Percentiles rank a stretch among this genome's conserved stretches.
Conservation (phyloP, 257 asterid species). For the Przewalskia tangutica region DNA sequence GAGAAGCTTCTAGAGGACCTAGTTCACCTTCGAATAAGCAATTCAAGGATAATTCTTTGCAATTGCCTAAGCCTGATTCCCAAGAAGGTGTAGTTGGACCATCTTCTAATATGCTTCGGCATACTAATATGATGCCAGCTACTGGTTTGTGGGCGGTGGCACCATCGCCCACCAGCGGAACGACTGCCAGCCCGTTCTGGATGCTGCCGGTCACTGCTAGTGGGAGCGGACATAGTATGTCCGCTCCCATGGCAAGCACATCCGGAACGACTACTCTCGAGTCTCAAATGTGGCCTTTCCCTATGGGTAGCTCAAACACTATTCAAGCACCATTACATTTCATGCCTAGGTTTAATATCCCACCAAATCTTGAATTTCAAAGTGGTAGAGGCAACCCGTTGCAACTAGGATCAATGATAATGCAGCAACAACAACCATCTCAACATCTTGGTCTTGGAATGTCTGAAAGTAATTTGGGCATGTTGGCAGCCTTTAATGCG, state of each 20-base stretch:
- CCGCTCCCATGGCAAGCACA: slow-evolving; percentile 12
- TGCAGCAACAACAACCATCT: slow-evolving; percentile 27
- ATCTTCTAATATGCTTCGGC: slow-evolving; percentile 29
- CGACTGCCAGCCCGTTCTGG: slow-evolving; percentile 34
- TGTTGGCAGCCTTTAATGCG: slow-evolving; percentile 43
- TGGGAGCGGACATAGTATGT: neutral
- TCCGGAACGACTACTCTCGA: slow-evolving; percentile 16
- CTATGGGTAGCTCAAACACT: slow-evolving; percentile 20
- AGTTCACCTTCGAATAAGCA: slow-evolving; percentile 51
- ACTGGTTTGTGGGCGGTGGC: slow-evolving; percentile 57
- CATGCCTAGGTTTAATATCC: slow-evolving; percentile 43
- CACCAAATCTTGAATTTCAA: slow-evolving; percentile 40
- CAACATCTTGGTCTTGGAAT: slow-evolving; percentile 41
- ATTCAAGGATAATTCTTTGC: slow-evolving; percentile 18
- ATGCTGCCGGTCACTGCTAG: slow-evolving; percentile 43
- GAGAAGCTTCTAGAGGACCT: slow-evolving; percentile 28
- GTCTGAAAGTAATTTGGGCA: slow-evolving; percentile 40
- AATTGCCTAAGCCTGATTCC: slow-evolving; percentile 14
- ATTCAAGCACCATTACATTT: slow-evolving; percentile 40
- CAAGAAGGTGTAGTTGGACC: slow-evolving; percentile 24
- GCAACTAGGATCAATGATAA: slow-evolving; percentile 37
- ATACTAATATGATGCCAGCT: slow-evolving; percentile 29
- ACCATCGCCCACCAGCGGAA: slow-evolving; percentile 8
- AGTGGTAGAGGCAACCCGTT: slow-evolving; percentile 25
- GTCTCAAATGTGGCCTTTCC: slow-evolving; percentile 54